These are phyloP conservation scores for Aspergillus aculeatinus DNA, from an alignment of 2,329 filamentous ascomycete species.

Conservation along the genomic window DNA sequence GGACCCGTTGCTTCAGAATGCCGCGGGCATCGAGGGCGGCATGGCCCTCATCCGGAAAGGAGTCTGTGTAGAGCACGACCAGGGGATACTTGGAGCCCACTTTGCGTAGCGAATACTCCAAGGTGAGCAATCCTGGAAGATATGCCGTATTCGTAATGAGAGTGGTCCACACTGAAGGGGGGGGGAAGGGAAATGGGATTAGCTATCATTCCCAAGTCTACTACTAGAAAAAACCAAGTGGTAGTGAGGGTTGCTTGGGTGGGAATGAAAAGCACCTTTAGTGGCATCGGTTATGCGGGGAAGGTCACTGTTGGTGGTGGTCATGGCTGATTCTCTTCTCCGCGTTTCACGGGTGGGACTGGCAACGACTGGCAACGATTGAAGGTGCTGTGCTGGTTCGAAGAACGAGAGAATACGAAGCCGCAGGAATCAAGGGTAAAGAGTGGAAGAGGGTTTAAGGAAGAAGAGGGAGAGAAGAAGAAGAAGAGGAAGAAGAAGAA, in stretches of 20 bases:
- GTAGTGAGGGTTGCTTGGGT: no score
- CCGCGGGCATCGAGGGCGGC: constrained; percentile 66
- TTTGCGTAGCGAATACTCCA: constrained; percentile 72
- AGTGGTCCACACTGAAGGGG: constrained; percentile 72
- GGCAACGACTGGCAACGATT: no score
- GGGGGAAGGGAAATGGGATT: neutral
- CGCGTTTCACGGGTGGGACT: no score
- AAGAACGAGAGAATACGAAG: neutral
- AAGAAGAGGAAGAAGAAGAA: neutral
- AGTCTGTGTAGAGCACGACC: constrained; percentile 77
- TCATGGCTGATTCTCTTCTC: neutral
- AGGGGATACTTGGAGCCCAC: constrained; percentile 70
- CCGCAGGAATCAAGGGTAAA: neutral
- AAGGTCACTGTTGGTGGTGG: neutral
- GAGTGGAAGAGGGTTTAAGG: neutral
- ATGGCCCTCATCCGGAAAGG: constrained; percentile 68
- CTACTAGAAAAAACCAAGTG: no score
- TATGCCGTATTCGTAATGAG: constrained; percentile 83
- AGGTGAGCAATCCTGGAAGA: constrained; percentile 76
- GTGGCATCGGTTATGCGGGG: constrained; percentile 8
- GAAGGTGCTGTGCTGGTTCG: neutral
- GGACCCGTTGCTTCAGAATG: constrained; percentile 68
- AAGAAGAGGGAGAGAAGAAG: neutral
- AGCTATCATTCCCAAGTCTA: neutral
- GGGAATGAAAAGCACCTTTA: constrained; percentile 1